phyloP scores from a whole-genome alignment of 306 rosid species.

The Hippophae tibetana region DNA sequence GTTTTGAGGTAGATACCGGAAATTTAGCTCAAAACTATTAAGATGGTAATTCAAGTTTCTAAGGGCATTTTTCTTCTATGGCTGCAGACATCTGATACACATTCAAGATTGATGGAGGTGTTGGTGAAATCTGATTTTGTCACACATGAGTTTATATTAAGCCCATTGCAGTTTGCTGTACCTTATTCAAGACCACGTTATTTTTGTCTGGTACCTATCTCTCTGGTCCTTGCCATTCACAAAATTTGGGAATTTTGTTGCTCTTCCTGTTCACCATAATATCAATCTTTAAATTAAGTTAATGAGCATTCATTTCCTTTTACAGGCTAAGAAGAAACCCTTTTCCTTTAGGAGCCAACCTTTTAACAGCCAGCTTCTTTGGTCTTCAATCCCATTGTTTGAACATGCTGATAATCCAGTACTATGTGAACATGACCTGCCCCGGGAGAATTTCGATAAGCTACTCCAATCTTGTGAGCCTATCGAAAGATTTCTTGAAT shows the following conservation, averaged over 20 bases:
- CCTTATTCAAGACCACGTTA: slow-evolving; percentile 98
- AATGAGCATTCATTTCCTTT: slow-evolving; percentile 4
- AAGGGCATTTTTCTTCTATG: neutral
- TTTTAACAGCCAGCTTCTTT: slow-evolving; percentile 38
- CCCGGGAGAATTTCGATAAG: slow-evolving; percentile 34
- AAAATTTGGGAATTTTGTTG: neutral
- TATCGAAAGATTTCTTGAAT: slow-evolving; percentile 59
- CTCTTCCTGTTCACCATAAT: neutral
- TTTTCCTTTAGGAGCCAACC: slow-evolving; percentile 39
- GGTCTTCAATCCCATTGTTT: slow-evolving; percentile 48
- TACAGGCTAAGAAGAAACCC: slow-evolving; percentile 75
- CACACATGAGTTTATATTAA: slow-evolving; percentile 80
- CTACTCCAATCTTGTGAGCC: slow-evolving; percentile 66
- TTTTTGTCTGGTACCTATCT: slow-evolving; percentile 75
- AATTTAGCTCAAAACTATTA: slow-evolving; percentile 8
- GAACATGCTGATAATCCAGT: slow-evolving; percentile 25
- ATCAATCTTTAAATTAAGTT: slow-evolving; percentile 3
- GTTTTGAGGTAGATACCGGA: slow-evolving; percentile 69
- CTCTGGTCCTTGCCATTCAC: slow-evolving; percentile 9
- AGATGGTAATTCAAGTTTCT: slow-evolving; percentile 4
- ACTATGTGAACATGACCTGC: slow-evolving; percentile 29
- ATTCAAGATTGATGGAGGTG: slow-evolving; percentile 57
- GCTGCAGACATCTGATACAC: slow-evolving; percentile 84
- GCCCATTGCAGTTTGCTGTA: slow-evolving; percentile 84
- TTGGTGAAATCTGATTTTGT: slow-evolving; percentile 47